Base-by-base conservation (phyloP, 106 monocot genomes). In the Dendrobium officinale region DNA sequence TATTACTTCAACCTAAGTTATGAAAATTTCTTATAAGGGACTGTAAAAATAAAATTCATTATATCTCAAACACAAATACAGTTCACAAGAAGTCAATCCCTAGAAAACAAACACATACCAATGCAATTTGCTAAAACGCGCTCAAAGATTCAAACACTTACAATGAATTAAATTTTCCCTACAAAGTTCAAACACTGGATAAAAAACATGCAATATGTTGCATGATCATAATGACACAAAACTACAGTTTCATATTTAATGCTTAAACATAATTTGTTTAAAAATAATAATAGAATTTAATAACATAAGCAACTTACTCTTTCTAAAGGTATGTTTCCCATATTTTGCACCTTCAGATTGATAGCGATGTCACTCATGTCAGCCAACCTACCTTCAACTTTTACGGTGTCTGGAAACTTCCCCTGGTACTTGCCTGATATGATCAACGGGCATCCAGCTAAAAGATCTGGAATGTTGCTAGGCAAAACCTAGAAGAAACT, bases 381-480 rank as follows among this genome's bases (percentile, higher is more conserved):
- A 84, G 92, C 84, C 55, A 91, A 61, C 77, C 73, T 75, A 47
- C 97, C 97, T 80, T 84, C 88, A 79, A 83, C 84, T 86, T 83
- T 89, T 66, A 91, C 29, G 79, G 86, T 82, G 55, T 88, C 83
- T 55, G 94, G 91, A 81, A 92, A 89, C 56, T 80, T 86, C 19
- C 92, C 94, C 81, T 80, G 80, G 61, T 80, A 92, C 86, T 85
- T 89, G 42, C 97, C 97, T 73, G 84, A 89, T 72, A 98, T 37
- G 55, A 90, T 80, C 73, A 92, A 77, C 77, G 92, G 94, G 82
- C 79, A 82, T 70, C 78, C 84, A 75, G 67, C 67, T 78, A 85
- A 91, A 80, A 98, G 90, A 85, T 98, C 97, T 79, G 92, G 94
- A 81, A 98, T 83, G 58, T 85, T 77, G 67, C 51, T 73, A 49